Percentiles rank a stretch among this genome's conserved stretches.
Conservation (phyloP, 2,329 filamentous ascomycete species). For the Aspergillus jensenii region DNA sequence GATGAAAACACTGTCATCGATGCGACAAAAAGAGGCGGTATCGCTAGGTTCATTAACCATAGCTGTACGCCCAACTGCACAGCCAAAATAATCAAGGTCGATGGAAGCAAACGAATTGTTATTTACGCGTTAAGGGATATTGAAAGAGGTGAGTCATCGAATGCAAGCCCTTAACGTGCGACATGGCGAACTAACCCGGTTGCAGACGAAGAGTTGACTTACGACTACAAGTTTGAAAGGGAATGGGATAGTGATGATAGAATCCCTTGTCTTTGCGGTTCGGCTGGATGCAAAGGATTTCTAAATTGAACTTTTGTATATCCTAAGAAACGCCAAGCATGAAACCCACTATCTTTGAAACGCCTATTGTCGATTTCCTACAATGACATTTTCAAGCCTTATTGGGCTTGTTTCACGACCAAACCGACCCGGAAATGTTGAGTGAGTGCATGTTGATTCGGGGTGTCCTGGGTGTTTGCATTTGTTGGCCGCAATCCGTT, state of each 20-base stretch:
- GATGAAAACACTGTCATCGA: constrained; percentile 97
- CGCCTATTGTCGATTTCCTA: background rate
- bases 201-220: constrained; percentile 95
- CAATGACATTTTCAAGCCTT: background rate
- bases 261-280: constrained; percentile 96
- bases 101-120: constrained; percentile 96
- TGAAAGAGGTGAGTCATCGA: constrained; percentile 73
- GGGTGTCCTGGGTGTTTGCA: constrained; percentile 5
- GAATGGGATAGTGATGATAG: constrained; percentile 93
- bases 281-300: constrained; percentile 95
- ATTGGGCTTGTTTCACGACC: constrained; percentile 1
- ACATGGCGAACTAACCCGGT: constrained; percentile 11
- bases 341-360: background rate
- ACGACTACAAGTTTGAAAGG: constrained; percentile 99
- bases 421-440: background rate
- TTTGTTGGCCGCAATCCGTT: background rate
- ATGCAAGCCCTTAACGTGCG: background rate
- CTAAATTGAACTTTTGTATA: constrained; percentile 69
- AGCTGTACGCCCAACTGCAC: constrained; percentile 98
- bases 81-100: constrained; percentile 98
- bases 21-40: constrained; percentile 96
- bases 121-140: constrained; percentile 98
- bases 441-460: constrained; percentile 3
- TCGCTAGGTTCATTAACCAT: constrained; percentile 97
- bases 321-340: background rate